Conservation (phyloP, 2,329 filamentous ascomycete species). For the Dothideomycetes sp. region DNA sequence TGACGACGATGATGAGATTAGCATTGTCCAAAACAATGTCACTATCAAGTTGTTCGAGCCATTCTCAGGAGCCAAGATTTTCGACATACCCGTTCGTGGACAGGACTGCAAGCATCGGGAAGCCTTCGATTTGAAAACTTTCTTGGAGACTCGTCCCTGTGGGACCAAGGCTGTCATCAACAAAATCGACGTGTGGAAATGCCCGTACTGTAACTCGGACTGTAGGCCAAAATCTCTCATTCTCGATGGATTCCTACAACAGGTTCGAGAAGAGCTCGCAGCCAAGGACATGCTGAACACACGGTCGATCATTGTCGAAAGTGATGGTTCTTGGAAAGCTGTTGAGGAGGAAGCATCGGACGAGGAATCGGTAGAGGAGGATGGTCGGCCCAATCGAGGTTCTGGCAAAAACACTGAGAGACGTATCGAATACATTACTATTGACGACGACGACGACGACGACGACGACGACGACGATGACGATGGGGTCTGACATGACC, state of each 20-base stretch:
- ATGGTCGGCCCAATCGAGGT: too few relatives aligned
- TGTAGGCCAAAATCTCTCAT: slow-evolving; percentile 63
- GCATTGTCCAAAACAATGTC: slow-evolving; percentile 31
- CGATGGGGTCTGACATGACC: too few relatives aligned
- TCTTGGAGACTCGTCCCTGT: slow-evolving; percentile 56
- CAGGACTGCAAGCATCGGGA: slow-evolving; percentile 64
- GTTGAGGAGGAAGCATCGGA: too few relatives aligned
- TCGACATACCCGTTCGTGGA: slow-evolving; percentile 63
- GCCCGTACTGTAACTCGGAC: slow-evolving; percentile 72
- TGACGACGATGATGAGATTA: slow-evolving; percentile 49
- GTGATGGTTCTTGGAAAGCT: slow-evolving; percentile 55
- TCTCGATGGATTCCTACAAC: slow-evolving; percentile 63
- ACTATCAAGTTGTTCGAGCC: slow-evolving; percentile 41
- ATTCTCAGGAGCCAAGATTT: slow-evolving; percentile 42
- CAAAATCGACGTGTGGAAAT: slow-evolving; percentile 67
- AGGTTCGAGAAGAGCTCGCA: slow-evolving; percentile 49
- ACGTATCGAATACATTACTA: neutral
- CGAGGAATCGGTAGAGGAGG: too few relatives aligned
- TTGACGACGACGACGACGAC: neutral
- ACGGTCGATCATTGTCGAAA: slow-evolving; percentile 53
- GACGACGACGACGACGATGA: slow-evolving; percentile 7
- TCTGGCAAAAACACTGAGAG: too few relatives aligned
- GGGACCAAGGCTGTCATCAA: slow-evolving; percentile 24
- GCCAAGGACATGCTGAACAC: slow-evolving; percentile 39
- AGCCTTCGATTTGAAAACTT: slow-evolving; percentile 83